A percentile compares a stretch with the other conserved stretches of the same genome.
Conservation (phyloP, 331 rosid species). For the Saraca asoca region DNA sequence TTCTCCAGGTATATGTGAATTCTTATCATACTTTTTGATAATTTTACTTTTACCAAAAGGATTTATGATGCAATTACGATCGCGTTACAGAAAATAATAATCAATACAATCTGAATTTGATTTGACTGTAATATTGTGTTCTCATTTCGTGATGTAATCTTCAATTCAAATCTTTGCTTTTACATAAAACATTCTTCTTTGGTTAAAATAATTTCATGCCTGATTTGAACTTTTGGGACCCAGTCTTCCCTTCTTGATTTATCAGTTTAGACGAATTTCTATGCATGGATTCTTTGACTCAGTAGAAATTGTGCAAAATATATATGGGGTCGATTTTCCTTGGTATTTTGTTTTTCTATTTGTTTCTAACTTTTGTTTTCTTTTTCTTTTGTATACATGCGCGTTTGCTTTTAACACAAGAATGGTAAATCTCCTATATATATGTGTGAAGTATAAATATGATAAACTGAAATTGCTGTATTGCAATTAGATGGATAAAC, state of each 20-base stretch:
- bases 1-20: constrained; percentile 68
- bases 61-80: background rate
- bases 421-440: constrained; percentile 39
- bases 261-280: too few species aligned
- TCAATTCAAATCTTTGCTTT: too few species aligned
- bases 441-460: constrained; percentile 22
- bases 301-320: too few species aligned
- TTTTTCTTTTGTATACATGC: constrained; percentile 11
- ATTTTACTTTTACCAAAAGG: background rate
- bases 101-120: too few species aligned
- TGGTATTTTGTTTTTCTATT: background rate
- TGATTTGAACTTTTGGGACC: too few species aligned
- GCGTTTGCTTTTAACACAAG: constrained; percentile 11
- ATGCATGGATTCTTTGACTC: too few species aligned
- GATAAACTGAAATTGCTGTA: constrained; percentile 39
- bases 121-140: too few species aligned
- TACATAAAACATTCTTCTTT: too few species aligned
- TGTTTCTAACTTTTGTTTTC: constrained; percentile 24
- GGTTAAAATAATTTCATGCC: too few species aligned
- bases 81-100: too few species aligned
- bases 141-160: too few species aligned
- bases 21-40: background rate
- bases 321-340: too few species aligned
- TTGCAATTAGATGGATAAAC: constrained; percentile 28
- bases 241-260: background rate